Percentiles rank a stretch among this genome's conserved stretches.
phyloP scores from a whole-genome alignment of 148 eudicot genomes.

The Vaccinium vitisidaea region DNA sequence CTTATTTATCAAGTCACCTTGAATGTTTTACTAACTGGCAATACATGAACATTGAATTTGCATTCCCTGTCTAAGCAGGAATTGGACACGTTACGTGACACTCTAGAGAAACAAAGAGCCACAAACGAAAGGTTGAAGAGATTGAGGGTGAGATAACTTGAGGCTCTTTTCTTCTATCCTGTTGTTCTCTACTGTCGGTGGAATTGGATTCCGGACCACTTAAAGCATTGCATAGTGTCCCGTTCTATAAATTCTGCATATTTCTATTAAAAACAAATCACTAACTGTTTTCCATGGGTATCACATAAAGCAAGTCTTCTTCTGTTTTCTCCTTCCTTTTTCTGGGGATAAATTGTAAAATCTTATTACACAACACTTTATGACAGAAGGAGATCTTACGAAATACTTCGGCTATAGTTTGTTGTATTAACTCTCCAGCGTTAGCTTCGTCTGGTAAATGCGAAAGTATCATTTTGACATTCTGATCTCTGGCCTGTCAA shows the following conservation, averaged over 20 bases:
- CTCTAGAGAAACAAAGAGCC: conserved; percentile 32
- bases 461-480: background rate
- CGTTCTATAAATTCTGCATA: background rate
- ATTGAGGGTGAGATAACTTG: conserved; percentile 36
- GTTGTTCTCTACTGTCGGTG: background rate
- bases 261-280: background rate
- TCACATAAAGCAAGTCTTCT: background rate
- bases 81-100: conserved; percentile 26
- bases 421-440: background rate
- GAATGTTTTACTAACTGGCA: background rate
- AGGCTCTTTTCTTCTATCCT: background rate
- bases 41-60: conserved; percentile 8
- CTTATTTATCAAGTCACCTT: background rate
- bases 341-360: background rate
- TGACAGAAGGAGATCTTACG: background rate
- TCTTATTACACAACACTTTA: background rate
- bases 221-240: background rate
- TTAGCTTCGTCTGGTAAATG: background rate
- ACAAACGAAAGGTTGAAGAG: conserved; percentile 39
- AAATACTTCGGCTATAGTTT: background rate
- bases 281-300: background rate
- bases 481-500: background rate
- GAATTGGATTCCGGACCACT: background rate
- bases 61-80: conserved; percentile 25
- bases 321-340: background rate